Evolutionary conservation across 1,139 yeast genomes (phyloP), one percentile per base, ranked within the genome.

Genomic region (Zhuliangozyma parablackwelliae): DNA sequence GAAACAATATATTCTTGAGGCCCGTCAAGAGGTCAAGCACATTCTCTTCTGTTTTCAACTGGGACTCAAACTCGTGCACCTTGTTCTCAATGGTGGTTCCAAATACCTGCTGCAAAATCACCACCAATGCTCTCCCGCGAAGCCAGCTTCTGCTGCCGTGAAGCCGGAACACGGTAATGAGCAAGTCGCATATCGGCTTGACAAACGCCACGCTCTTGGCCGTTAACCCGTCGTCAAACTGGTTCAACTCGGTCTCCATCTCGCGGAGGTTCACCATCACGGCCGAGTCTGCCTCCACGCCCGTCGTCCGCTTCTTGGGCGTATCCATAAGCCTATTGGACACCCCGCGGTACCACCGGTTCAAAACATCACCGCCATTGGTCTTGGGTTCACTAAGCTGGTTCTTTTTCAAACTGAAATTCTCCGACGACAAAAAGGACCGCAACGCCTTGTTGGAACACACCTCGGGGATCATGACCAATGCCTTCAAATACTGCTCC

Each of bases 11-110:
- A 23, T 64, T 64, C 35, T 74, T 75, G 2, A 82, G 46, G 29
- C 52, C 37, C 1, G 56, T 54, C 2, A 85, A 42, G 5, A 75
- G 33, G 28, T 72, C 78, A 5, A 74, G 59, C 1, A 85, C 53
- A 24, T 65, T 70, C 21, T 70, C 75, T 36, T 78, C 81, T 6
- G 74, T 65, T 30, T 71, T 49, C 3, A 65, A 28, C 33, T 53
- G 57, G 10, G 28, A 4, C 7, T 72, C 40, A 56, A 56, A 42
- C 49, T 69, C 56, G 70, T 70, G 47, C 7, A 82, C 72, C 44
- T 82, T 82, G 51, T 78, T 80, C 53, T 90, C 97, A 39, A 89
- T 82, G 0, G 97, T 84, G 3, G 95, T 87, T 0, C 97, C 97
- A 37, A 90, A 72, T 1, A 90, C 58, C 56, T 88, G 96, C 56